Evolutionary conservation across 1,284 basidiomycete species (phyloP).

Genomic region (Athelia sp.): DNA sequence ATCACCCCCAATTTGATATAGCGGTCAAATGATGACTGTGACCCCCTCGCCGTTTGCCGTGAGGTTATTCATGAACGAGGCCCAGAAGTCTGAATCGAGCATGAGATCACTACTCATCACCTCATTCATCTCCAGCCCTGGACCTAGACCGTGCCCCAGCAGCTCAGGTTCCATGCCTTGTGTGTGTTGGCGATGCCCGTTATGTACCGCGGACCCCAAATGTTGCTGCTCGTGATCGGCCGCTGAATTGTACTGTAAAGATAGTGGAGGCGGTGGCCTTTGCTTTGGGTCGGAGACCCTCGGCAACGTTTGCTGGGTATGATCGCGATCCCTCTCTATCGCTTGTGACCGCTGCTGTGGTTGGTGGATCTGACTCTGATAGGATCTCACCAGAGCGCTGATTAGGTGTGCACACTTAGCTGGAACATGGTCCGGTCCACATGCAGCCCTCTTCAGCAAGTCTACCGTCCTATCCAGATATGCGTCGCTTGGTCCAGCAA

Average conservation of each 20-base stretch:
- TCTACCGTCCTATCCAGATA: slow-evolving; percentile 30
- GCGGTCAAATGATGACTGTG: no score
- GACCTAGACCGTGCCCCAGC: not conserved
- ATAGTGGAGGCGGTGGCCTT: no score
- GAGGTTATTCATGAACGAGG: slow-evolving; percentile 27
- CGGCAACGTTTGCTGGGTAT: no score
- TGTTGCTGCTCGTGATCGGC: no score
- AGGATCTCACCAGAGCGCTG: slow-evolving; percentile 24
- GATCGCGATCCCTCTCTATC: no score
- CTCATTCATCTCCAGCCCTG: slow-evolving; percentile 18
- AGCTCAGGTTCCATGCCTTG: no score
- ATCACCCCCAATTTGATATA: no score
- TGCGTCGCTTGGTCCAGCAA: slow-evolving; percentile 32
- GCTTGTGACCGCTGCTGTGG: not conserved
- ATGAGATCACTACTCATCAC: slow-evolving; percentile 25
- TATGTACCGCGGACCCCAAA: no score
- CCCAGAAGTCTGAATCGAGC: slow-evolving; percentile 32
- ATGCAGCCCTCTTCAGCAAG: slow-evolving; percentile 25
- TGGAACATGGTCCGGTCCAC: slow-evolving; percentile 33
- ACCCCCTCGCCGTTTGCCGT: not conserved
- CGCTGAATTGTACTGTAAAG: no score
- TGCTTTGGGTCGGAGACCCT: no score
- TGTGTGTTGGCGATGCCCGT: no score
- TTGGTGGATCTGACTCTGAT: slow-evolving; percentile 18
- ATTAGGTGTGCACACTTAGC: slow-evolving; percentile 37